These are phyloP conservation scores for Penicillium sp. DNA, from an alignment of 2,329 filamentous ascomycete genomes.

Conservation along the genomic window DNA sequence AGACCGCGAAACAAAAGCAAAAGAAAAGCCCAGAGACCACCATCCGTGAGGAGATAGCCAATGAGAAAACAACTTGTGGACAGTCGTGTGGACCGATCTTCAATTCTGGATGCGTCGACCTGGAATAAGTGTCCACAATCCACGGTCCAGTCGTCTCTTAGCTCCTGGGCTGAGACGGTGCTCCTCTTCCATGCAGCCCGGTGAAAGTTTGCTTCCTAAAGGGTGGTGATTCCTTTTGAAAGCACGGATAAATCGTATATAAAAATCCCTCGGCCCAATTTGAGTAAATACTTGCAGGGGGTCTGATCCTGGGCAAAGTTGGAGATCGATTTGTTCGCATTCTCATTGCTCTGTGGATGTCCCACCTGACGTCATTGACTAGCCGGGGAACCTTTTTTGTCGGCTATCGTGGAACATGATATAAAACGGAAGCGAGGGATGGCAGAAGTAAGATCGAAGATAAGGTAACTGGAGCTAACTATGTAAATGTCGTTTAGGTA, in stretches of 20 bases:
- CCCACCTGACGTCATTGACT: constrained; percentile 21
- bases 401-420: constrained; percentile 16
- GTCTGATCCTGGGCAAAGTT: constrained; percentile 18
- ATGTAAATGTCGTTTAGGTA: not conserved
- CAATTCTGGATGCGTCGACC: constrained; percentile 17
- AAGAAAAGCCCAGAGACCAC: constrained; percentile 2
- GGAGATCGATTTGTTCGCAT: constrained; percentile 6
- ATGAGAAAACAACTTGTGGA: constrained; percentile 11
- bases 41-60: constrained; percentile 4
- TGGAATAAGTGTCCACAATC: constrained; percentile 12
- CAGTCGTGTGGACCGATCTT: constrained; percentile 16
- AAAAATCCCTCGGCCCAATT: not conserved
- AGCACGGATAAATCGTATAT: not conserved
- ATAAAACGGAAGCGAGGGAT: not conserved
- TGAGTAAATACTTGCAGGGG: constrained; percentile 1
- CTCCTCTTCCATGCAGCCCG: constrained; percentile 8
- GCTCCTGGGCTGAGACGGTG: not conserved
- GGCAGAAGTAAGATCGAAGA: not conserved
- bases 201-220: not conserved
- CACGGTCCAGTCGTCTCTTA: constrained; percentile 7
- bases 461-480: not conserved
- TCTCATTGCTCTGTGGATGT: constrained; percentile 8
- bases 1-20: not conserved
- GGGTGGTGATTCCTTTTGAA: not conserved
- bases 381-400: constrained; percentile 1